phyloP scores from a whole-genome alignment of 192 early-diverging fungal species.

The Mortierella alpina region DNA sequence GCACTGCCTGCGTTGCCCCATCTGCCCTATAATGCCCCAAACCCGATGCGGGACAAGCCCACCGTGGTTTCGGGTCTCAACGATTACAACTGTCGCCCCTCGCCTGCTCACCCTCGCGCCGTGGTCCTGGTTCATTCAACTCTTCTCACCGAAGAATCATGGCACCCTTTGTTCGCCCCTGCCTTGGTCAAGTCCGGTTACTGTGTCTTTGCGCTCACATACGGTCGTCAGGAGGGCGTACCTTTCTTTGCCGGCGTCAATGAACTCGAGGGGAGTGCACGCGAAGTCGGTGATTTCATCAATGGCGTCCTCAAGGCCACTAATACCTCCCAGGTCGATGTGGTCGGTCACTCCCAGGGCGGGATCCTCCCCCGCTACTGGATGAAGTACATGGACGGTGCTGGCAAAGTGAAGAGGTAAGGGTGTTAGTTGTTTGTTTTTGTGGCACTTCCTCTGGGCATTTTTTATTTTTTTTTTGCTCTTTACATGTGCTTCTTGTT shows the following conservation, averaged over 20 bases:
- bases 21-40: constrained; percentile 5
- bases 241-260: constrained; percentile 23
- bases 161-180: constrained; percentile 18
- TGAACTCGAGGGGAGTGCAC: constrained; percentile 24
- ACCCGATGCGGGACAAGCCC: constrained; percentile 2
- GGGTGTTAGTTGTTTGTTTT: background rate
- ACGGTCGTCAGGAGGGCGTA: constrained; percentile 23
- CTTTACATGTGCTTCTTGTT: background rate
- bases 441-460: no score
- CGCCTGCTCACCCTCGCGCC: background rate
- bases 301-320: constrained; percentile 10
- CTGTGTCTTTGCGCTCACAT: constrained; percentile 42
- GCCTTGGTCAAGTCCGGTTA: constrained; percentile 22
- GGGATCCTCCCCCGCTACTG: constrained; percentile 40
- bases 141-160: constrained; percentile 12
- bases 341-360: constrained; percentile 43
- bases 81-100: constrained; percentile 2
- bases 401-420: constrained; percentile 35
- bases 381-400: constrained; percentile 41
- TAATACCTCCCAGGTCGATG: constrained; percentile 32
- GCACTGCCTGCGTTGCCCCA: background rate
- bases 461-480: no score
- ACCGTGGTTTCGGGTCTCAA: background rate
- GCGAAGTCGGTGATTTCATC: constrained; percentile 24
- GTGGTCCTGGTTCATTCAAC: constrained; percentile 15